Evolutionary conservation across 441 rosid species (phyloP).

Genomic region (Rhodomyrtus psidioides): DNA sequence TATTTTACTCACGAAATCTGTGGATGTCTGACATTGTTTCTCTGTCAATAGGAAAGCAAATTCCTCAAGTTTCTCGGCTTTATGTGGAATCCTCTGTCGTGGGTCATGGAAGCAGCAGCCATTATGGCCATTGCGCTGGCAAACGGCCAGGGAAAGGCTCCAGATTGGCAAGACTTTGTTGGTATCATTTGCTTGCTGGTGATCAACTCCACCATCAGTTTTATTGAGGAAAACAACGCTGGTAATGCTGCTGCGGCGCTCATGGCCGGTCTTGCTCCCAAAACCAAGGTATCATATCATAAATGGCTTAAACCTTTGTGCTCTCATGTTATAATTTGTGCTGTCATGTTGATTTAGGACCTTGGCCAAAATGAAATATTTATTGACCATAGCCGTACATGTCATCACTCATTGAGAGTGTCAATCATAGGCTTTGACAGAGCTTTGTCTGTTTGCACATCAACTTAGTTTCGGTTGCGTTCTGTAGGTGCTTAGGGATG

Average conservation of each 20-base stretch:
- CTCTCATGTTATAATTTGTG: not conserved
- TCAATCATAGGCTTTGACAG: not conserved
- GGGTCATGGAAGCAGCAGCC: constrained; percentile 20
- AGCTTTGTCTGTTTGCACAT: not conserved
- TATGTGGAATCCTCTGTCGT: constrained; percentile 17
- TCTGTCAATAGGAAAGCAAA: constrained; percentile 5
- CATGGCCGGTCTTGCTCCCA: constrained; percentile 16
- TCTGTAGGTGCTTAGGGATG: constrained; percentile 8
- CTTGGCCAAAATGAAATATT: not conserved
- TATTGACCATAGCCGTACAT: not conserved
- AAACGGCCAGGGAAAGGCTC: constrained; percentile 1
- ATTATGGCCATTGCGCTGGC: constrained; percentile 11
- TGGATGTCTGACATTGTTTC: not conserved
- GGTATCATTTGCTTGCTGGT: constrained; percentile 12
- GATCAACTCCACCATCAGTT: constrained; percentile 17
- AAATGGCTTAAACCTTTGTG: not conserved
- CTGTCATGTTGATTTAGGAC: not conserved
- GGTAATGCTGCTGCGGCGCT: constrained; percentile 16
- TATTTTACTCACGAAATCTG: not conserved
- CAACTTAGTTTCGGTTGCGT: not conserved
- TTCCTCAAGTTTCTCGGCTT: constrained; percentile 12
- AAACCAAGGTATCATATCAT: constrained; percentile 4
- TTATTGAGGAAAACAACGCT: constrained; percentile 13
- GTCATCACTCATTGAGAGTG: not conserved
- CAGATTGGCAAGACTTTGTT: constrained; percentile 16